Evolutionary conservation across 306 rosid species (phyloP), one percentile per base, ranked within the genome.

Genomic region (Abrus pulchellus): DNA sequence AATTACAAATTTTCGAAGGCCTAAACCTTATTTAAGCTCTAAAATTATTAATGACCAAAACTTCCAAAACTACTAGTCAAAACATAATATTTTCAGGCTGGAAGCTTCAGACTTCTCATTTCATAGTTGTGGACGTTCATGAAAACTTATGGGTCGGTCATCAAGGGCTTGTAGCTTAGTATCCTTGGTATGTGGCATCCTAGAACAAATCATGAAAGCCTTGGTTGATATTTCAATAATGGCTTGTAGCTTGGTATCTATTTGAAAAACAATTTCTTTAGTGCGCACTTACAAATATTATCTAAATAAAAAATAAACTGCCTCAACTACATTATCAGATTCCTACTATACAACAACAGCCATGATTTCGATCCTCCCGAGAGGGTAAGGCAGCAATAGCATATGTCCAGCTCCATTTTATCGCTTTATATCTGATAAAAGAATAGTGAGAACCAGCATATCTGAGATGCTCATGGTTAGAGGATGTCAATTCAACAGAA

Each of bases 311-410:
- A 60, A 74, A 54, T 53, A n/a, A 52, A 56, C 69, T n/a, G 55
- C 32, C 68, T 69, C 78, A 44, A 10, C 80, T 78, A 70, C 59
- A 75, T 57, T 75, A 36, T 36, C 45, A 77, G 40, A 60, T 44
- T 57, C 73, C 81, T 80, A 71, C 77, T 72, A 41, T 83, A 84
- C 78, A 89, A 74, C 72, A 85, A 36, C 4, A 69, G 70, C 56
- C 41, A 1, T 7, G 38, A 44, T 55, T 34, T 82, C 28, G 83
- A 84, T 75, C 68, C 82, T 63, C 74, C 44, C 45, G 6, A 30
- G 53, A 63, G 53, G 76, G 61, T 36, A 79, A 38, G n/a, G 48
- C 56, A 49, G 43, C 47, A 53, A 34, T 71, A 47, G 60, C 68
- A 52, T 32, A 82, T 43, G 82, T 43, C 33, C 54, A 68, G 49